phyloP scores from a whole-genome alignment of 345 rosid species.

The Boechera divaricarpa region DNA sequence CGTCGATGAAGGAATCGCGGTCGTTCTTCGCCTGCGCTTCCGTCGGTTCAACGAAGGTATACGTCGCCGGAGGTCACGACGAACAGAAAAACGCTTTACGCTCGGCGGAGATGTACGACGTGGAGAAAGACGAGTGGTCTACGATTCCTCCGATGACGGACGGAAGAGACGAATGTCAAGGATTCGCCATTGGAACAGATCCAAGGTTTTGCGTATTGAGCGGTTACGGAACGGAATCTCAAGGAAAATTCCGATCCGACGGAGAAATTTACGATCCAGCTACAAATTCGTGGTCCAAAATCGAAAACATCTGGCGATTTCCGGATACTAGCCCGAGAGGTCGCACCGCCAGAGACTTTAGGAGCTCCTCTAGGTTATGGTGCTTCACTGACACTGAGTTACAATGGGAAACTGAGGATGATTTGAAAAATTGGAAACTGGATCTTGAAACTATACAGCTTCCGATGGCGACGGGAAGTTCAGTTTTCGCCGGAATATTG shows the following conservation, averaged over 20 bases:
- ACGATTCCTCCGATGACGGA: slow-evolving; percentile 51
- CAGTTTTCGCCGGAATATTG: slow-evolving; percentile 42
- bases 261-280: slow-evolving; percentile 53
- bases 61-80: slow-evolving; percentile 74
- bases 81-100: slow-evolving; percentile 59
- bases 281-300: neutral
- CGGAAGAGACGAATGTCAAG: slow-evolving; percentile 65
- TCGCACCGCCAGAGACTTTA: neutral
- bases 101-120: slow-evolving; percentile 59
- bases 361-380: slow-evolving; percentile 33
- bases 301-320: neutral
- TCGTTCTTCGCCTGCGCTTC: slow-evolving; percentile 61
- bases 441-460: neutral
- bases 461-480: slow-evolving; percentile 4
- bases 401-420: neutral
- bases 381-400: neutral
- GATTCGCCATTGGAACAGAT: slow-evolving; percentile 50
- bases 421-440: neutral
- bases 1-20: slow-evolving; percentile 56
- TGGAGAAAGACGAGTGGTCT: slow-evolving; percentile 58
- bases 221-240: slow-evolving; percentile 60
- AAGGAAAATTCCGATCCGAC: slow-evolving; percentile 57
- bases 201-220: slow-evolving; percentile 57
- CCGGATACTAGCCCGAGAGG: neutral
- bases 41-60: slow-evolving; percentile 45